Evolutionary conservation across 2,329 filamentous ascomycete species (phyloP), one percentile per base, ranked within the genome.

Genomic region (Beauveria medogensis): DNA sequence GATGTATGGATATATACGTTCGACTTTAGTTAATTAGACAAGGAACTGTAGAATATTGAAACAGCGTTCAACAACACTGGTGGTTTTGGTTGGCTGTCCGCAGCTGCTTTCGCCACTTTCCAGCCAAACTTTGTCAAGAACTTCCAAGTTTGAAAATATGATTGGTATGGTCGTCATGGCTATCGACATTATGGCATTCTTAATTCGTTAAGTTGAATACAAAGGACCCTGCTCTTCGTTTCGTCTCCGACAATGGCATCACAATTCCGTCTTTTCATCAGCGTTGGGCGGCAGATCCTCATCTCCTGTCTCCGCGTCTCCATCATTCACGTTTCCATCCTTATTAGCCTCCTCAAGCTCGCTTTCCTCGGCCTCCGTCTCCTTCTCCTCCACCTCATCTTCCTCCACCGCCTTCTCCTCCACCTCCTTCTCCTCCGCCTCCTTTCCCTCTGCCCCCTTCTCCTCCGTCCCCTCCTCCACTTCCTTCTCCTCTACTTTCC

Each of bases 1-100:
- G 93, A 61, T 97, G 92, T 73, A 82, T 99, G 74, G 92, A 96
- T 73, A 84, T 97, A 34, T 87, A 92, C 68, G 85, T 97, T 58
- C 81, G 90, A 64, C 76, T 96, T 65, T 94, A 34, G 41, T 24
- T 30, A 2, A 41, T 24, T 30, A 7, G 14, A 47, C 10, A 30
- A 51, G 28, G 5, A 30, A 52, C 26, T 3, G 22, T 28, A 20
- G 5, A 48, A 16, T 10, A 34, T 37, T 47, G 10, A 47, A 24
- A 1, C 4, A 9, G 16, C 5, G 12, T 24, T 24, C 5, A 47
- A 47, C 22, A 24, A 8, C 3, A 47, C 20, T 47, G 20, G 9
- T 3, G 22, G 16, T 47, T 24, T 16, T 26, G 16, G 22, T 24
- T 26, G 44, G 14, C 6, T 16, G 6, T 5, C 44, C 1, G 20